Percentiles rank a stretch among this genome's conserved stretches.
These are phyloP conservation scores for Neofusicoccum laricinum DNA, from an alignment of 2,329 filamentous ascomycete species.

Conservation along the genomic window DNA sequence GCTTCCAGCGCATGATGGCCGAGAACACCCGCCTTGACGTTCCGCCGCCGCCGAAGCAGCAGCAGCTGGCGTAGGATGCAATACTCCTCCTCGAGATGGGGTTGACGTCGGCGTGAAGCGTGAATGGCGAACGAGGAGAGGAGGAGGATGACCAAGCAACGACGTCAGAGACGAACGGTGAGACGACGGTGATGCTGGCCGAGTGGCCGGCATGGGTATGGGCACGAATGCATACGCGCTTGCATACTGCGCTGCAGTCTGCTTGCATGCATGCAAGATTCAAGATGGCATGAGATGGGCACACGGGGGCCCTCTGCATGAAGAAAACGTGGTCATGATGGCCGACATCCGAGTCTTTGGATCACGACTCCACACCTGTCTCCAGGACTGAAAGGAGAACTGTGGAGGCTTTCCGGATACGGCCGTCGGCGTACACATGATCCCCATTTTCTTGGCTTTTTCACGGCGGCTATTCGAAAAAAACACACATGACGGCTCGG, in stretches of 20 bases:
- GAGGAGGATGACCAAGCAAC: not conserved
- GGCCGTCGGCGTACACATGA: slow-evolving; percentile 4
- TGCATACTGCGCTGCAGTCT: slow-evolving; percentile 1
- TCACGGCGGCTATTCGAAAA: slow-evolving; percentile 2
- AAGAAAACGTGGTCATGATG: slow-evolving; percentile 11
- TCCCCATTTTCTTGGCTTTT: not conserved
- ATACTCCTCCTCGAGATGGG: slow-evolving; percentile 13
- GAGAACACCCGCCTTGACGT: slow-evolving; percentile 78
- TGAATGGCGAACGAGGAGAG: not conserved
- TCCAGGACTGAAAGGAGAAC: not conserved
- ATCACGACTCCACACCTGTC: slow-evolving; percentile 1
- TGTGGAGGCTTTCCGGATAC: slow-evolving; percentile 1
- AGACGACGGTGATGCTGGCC: not conserved
- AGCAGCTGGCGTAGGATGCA: slow-evolving; percentile 14
- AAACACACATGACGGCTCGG: not conserved
- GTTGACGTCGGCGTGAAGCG: slow-evolving; percentile 7
- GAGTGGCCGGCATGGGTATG: not conserved
- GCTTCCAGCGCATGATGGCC: slow-evolving; percentile 91
- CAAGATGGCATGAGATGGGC: slow-evolving; percentile 11
- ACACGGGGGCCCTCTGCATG: not conserved
- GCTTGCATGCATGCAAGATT: slow-evolving; percentile 4
- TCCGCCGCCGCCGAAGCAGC: slow-evolving; percentile 40
- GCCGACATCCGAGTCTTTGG: not conserved
- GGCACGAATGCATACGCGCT: not conserved
- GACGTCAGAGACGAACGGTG: not conserved